These are phyloP conservation scores for Fraxinus xanthoxyloides DNA, from an alignment of 305 asterid species.

Conservation along the genomic window DNA sequence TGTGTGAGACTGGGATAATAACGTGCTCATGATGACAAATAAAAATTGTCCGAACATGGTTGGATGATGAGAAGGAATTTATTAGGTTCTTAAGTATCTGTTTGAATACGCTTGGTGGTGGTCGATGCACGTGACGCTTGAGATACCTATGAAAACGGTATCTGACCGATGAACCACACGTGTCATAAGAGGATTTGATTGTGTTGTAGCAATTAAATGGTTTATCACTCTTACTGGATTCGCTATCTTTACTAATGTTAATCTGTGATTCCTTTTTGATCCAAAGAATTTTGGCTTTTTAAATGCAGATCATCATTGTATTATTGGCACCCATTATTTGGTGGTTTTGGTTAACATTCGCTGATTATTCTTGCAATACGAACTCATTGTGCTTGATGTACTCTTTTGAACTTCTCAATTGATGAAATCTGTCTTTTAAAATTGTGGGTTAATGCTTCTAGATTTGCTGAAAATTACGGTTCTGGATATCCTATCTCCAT, in stretches of 20 bases:
- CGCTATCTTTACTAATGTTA: not conserved
- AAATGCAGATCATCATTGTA: not conserved
- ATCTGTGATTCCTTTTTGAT: not conserved
- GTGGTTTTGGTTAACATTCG: not conserved
- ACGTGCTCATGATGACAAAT: not conserved
- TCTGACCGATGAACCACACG: not conserved
- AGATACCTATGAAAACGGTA: not conserved
- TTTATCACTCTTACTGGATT: not conserved
- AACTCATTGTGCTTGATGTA: not conserved
- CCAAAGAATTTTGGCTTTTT: not conserved
- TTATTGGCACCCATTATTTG: not conserved
- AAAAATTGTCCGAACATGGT: not conserved
- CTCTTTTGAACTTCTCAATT: not conserved
- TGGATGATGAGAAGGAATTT: not conserved
- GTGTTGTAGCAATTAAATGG: not conserved
- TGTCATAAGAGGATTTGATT: not conserved
- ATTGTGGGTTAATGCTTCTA: constrained; percentile 27
- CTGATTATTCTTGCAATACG: not conserved
- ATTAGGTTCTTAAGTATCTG: not conserved
- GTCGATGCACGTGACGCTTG: not conserved
- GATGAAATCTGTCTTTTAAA: not conserved
- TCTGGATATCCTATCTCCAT: constrained; percentile 14
- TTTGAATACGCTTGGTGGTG: not conserved
- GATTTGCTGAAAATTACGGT: constrained; percentile 32
- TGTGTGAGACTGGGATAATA: not conserved